A percentile compares a stretch with the other conserved stretches of the same genome.
Conservation (phyloP, 352 stramenopile genomes). For the Phytophthora cryptogea region DNA sequence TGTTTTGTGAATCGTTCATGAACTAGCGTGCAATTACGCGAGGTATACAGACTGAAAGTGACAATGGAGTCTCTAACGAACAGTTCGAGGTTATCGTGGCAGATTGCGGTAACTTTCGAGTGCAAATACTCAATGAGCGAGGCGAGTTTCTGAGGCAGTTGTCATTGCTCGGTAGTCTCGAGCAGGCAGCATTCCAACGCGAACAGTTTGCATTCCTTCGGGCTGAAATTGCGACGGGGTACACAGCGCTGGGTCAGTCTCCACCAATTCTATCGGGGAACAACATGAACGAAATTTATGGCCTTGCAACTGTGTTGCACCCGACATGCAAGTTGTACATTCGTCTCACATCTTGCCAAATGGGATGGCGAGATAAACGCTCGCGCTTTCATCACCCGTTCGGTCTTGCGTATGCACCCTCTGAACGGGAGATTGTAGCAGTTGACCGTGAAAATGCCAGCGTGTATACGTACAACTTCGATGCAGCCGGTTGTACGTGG, state of each 20-base stretch:
- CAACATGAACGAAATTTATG: conserved; percentile 35
- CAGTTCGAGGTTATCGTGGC: conserved; percentile 74
- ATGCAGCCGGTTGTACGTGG: conserved; percentile 53
- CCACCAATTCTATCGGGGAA: conserved; percentile 34
- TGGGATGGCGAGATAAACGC: conserved; percentile 33
- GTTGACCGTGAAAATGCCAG: conserved; percentile 60
- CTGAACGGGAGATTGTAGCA: conserved; percentile 45
- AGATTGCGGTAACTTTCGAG: conserved; percentile 66
- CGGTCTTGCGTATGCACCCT: conserved; percentile 34
- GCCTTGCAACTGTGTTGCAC: conserved; percentile 47
- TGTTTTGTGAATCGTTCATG: background rate
- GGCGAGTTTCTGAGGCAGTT: conserved; percentile 57
- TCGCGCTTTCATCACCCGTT: conserved; percentile 55
- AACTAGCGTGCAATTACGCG: conserved; percentile 47
- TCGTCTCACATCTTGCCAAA: conserved; percentile 35
- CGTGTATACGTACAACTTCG: conserved; percentile 55
- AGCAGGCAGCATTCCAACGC: conserved; percentile 51
- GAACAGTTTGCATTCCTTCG: conserved; percentile 36
- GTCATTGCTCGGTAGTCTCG: conserved; percentile 46
- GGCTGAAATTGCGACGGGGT: conserved; percentile 36
- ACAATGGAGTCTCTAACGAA: conserved; percentile 49
- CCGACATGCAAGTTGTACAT: conserved; percentile 43
- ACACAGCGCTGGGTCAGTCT: conserved; percentile 24
- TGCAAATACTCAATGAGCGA: conserved; percentile 71
- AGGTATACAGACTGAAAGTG: conserved; percentile 37